Evolutionary conservation across 2,329 filamentous ascomycete genomes (phyloP).

Genomic region (Venturia pyrina): DNA sequence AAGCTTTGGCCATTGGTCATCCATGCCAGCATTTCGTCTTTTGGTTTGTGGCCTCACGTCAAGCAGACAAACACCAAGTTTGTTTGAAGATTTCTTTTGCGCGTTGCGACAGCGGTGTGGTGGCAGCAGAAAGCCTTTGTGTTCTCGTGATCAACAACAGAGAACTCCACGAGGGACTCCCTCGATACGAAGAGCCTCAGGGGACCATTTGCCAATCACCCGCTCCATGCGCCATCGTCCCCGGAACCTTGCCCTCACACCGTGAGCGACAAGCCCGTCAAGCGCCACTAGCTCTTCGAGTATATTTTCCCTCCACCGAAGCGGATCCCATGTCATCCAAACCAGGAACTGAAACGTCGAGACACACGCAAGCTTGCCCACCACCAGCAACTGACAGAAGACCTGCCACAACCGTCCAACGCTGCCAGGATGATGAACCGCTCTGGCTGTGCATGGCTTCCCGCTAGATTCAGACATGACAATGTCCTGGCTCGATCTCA

Average conservation of each 20-base stretch:
- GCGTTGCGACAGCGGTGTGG: neutral
- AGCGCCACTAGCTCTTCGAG: neutral
- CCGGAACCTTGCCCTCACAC: neutral
- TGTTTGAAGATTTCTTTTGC: neutral
- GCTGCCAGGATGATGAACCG: neutral
- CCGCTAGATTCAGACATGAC: slow-evolving; percentile 1
- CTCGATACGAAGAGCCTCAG: neutral
- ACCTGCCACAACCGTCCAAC: neutral
- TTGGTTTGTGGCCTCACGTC: neutral
- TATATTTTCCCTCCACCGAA: neutral
- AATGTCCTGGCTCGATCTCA: neutral
- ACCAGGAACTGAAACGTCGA: neutral
- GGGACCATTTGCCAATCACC: neutral
- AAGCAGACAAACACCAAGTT: neutral
- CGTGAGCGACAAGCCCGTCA: neutral
- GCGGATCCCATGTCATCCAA: neutral
- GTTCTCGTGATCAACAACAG: neutral
- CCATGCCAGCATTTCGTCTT: neutral
- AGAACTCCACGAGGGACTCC: neutral
- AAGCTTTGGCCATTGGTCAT: neutral
- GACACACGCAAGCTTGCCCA: neutral
- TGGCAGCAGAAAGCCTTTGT: neutral
- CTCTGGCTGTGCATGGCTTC: slow-evolving; percentile 5
- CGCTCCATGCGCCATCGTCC: neutral
- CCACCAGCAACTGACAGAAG: neutral